Evolutionary conservation across 331 rosid genomes (phyloP).

Genomic region (Malus hybrid): DNA sequence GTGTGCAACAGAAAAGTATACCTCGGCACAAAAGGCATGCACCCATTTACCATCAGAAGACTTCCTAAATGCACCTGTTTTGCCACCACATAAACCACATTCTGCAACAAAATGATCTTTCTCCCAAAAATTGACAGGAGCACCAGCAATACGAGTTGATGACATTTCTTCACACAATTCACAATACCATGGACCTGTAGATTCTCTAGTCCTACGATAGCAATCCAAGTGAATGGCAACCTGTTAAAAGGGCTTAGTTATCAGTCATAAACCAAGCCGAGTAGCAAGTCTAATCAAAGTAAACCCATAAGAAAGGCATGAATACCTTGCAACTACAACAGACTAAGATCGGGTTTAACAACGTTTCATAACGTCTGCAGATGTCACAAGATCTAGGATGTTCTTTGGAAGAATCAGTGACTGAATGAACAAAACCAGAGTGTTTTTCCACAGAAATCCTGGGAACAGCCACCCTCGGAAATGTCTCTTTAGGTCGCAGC

Average conservation of each 20-base stretch:
- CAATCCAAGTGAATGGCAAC: slow-evolving; percentile 94
- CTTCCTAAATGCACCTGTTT: slow-evolving; percentile 90
- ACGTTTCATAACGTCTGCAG: slow-evolving; percentile 75
- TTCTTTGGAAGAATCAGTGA: slow-evolving; percentile 63
- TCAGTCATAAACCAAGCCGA: slow-evolving; percentile 9
- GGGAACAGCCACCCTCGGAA: slow-evolving; percentile 60
- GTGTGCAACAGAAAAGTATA: slow-evolving; percentile 13
- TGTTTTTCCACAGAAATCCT: slow-evolving; percentile 65
- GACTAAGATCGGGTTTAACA: slow-evolving; percentile 76
- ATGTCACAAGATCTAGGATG: slow-evolving; percentile 80
- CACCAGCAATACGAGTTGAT: slow-evolving; percentile 41
- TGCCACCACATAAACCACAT: slow-evolving; percentile 90
- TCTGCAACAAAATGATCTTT: slow-evolving; percentile 67
- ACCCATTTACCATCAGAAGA: slow-evolving; percentile 90
- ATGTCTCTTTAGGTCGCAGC: slow-evolving; percentile 76
- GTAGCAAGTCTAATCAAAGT: slow-evolving; percentile 1
- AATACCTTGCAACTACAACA: slow-evolving; percentile 92
- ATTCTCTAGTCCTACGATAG: slow-evolving; percentile 71
- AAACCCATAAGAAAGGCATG: neutral
- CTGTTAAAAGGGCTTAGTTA: slow-evolving; percentile 33
- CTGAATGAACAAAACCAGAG: slow-evolving; percentile 37
- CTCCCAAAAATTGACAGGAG: slow-evolving; percentile 73
- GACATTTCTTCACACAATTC: slow-evolving; percentile 73
- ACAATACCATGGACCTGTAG: slow-evolving; percentile 94
- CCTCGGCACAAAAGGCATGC: slow-evolving; percentile 99